Base-by-base conservation (phyloP, 139 green algal genomes). In the Volvox africanus region DNA sequence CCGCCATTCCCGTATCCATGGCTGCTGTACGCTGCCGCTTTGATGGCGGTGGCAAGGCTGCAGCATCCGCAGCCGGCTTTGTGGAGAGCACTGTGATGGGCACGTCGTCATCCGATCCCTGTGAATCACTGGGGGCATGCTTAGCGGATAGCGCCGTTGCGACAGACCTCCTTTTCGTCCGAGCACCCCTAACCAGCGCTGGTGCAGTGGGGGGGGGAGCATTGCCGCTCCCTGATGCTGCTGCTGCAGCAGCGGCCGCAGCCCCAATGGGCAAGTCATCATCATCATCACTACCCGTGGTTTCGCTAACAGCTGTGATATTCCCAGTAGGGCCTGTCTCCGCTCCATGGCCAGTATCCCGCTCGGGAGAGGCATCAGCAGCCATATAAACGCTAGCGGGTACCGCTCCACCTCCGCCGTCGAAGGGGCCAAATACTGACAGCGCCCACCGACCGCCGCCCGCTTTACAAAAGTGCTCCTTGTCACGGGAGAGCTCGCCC, bases 391-490 rank as follows among this genome's bases (percentile, higher is more conserved):
- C 22, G 14, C 75, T 21, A 30, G 32, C 75, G 1, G 35, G 20
- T 35, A 1, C 36, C 36, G 78, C 11, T 28, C 65, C 36, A 32
- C 85, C 85, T 16, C 26, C 44, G 2, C 69, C 85, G 0, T 82
- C 69, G 44, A 89, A 89, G 5, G 85, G 85, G 36, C 85, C 85
- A 44, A 82, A 89, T 1, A 82, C 67, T 21, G 37, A 61, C n/a
- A 89, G n/a, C 16, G 85, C 85, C 85, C 85, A 89, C 24, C 85
- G 69, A 16, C 85, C 85, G 9, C 85, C 68, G 36, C 85, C 85
- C 17, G 85, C 85, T 82, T 89, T 89, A 17, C 85, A 89, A 35
- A 89, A 89, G 69, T 82, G 69, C 28, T 89, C 85, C 85, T 89
- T 89, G 44, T 89, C 85, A 2, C 85, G 69, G 18, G 69, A 89